Base-by-base conservation (phyloP, 257 asterid genomes). In the Verbascum thapsus region DNA sequence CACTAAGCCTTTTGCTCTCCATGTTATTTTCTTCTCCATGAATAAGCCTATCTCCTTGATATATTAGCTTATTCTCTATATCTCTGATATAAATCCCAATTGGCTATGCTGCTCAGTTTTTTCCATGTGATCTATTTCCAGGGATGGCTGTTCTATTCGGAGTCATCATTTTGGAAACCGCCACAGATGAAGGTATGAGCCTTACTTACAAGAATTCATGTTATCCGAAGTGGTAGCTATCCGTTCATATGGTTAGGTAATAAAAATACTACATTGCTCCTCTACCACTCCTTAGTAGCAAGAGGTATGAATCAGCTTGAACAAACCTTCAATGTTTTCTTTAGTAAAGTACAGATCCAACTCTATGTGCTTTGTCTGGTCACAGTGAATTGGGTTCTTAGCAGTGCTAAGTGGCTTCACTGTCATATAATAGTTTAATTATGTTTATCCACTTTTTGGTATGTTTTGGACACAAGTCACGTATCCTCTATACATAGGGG, bases 91-190 rank as follows among this genome's bases (percentile, higher is more conserved):
- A 48, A 34, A 49, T 8, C 15, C 42, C 20, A 13, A 11, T 59
- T 64, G 41, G 35, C 52, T 30, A 55, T 50, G 50, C 50, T 19
- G 62, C 65, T 53, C 20, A 32, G 32, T 51, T 32, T 38, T 56
- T 67, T 30, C 37, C 40, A 11, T 43, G 59, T 40, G 61, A 64
- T 76, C 58, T 67, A 55, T 69, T 66, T 73, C 63, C 82, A 92
- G 99, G 99, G 99, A 20, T 92, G 99, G 99, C 87, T 92, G 54
- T 92, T 92, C 78, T 89, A 85, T 73, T 80, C 99, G 22, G 94
- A 92, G 58, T 85, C 97, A 35, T 73, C 87, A 37, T 92, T 85
- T 78, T 92, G 99, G 99, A 85, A 89, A 69, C 95, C 99, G 53
- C 91, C 95, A 26, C 99, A 92, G 78, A 89, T 92, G 96, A 79